Conservation (phyloP, 108 stramenopile genomes). For the Skeletonema menzelii region DNA sequence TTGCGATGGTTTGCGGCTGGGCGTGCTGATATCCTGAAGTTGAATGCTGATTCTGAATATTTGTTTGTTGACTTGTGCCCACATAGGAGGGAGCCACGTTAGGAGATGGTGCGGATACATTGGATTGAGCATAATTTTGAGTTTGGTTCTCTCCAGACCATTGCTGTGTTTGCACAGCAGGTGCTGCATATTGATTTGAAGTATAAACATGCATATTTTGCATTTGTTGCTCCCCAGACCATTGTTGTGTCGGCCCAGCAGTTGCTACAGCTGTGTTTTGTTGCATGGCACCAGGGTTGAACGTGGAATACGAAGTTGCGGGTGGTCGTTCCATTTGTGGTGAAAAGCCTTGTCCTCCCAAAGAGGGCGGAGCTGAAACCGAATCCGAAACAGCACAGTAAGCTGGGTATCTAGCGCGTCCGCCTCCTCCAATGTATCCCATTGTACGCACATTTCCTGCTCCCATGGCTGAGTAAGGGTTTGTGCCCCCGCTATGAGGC, state of each 20-base stretch:
- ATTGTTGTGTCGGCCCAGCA: neutral
- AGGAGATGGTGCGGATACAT: neutral
- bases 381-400: conserved; percentile 47
- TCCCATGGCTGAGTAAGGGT: conserved; percentile 38
- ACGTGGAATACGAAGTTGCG: conserved; percentile 19
- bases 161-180: conserved; percentile 5
- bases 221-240: neutral
- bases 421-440: conserved; percentile 23
- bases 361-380: conserved; percentile 20
- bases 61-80: neutral
- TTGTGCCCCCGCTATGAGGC: conserved; percentile 11
- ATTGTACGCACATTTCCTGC: neutral
- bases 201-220: neutral
- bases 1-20: neutral
- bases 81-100: neutral
- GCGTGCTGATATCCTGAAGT: neutral
- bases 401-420: conserved; percentile 35
- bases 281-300: conserved; percentile 22
- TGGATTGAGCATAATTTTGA: neutral
- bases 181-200: neutral
- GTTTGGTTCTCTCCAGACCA: conserved; percentile 11
- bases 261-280: neutral
- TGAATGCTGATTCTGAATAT: neutral
- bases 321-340: conserved; percentile 18
- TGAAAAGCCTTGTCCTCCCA: conserved; percentile 3